Percentiles rank a stretch among this genome's conserved stretches.
Evolutionary conservation across 331 rosid species (phyloP).

Genomic region (Malus hybrid): DNA sequence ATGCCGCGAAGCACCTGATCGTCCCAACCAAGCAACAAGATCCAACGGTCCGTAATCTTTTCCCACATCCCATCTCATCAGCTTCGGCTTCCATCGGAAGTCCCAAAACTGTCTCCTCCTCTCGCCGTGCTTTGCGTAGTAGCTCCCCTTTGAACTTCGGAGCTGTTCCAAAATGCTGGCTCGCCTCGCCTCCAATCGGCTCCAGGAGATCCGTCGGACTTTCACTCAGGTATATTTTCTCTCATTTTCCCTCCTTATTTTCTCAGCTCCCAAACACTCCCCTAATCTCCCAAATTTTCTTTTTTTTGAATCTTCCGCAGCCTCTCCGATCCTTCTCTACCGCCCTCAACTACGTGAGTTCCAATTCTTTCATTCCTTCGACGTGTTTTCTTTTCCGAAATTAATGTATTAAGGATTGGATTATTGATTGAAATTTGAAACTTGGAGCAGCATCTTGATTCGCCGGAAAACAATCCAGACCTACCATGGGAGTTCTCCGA

Average conservation of each 20-base stretch:
- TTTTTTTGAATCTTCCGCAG: slow-evolving; percentile 19
- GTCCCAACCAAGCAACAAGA: neutral
- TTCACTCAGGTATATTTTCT: slow-evolving; percentile 62
- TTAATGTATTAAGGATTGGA: neutral
- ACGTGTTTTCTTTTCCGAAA: neutral
- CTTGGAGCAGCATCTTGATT: slow-evolving; percentile 62
- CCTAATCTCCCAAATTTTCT: neutral
- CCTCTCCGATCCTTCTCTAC: slow-evolving; percentile 78
- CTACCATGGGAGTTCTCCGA: slow-evolving; percentile 73
- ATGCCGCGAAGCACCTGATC: too few relatives aligned
- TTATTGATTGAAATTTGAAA: slow-evolving; percentile 6
- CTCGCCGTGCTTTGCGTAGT: slow-evolving; percentile 7
- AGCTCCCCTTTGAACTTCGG: neutral
- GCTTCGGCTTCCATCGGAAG: neutral
- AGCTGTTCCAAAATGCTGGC: slow-evolving; percentile 54
- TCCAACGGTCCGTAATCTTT: neutral
- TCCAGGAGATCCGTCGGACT: slow-evolving; percentile 65
- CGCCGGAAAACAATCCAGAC: slow-evolving; percentile 78
- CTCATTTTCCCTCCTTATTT: neutral
- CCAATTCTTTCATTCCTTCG: neutral
- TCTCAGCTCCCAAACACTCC: slow-evolving; percentile 1
- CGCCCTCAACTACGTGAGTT: slow-evolving; percentile 85
- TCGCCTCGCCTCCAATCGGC: slow-evolving; percentile 69
- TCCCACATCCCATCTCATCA: neutral
- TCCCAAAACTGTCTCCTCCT: slow-evolving; percentile 3